A percentile compares a stretch with the other conserved stretches of the same genome.
Evolutionary conservation across 2,329 filamentous ascomycete genomes (phyloP).

Genomic region (Aureobasidium sp.): DNA sequence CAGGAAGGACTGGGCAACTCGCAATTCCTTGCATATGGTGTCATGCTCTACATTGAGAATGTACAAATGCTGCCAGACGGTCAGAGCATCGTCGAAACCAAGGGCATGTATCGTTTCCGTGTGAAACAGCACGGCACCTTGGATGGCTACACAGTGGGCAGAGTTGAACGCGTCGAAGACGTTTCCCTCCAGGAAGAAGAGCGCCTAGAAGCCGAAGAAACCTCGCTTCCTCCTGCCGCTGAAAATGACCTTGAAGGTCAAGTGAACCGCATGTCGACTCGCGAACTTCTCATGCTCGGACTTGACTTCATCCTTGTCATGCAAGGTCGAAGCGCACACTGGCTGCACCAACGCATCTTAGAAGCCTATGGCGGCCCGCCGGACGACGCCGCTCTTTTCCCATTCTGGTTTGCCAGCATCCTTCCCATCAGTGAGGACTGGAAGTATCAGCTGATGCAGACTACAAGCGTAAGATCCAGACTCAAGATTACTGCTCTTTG

Average conservation of each 20-base stretch:
- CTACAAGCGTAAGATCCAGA: constrained; percentile 68
- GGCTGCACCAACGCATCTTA: constrained; percentile 65
- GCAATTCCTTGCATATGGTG: constrained; percentile 67
- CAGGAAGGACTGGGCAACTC: constrained; percentile 46
- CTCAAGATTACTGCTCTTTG: constrained; percentile 76
- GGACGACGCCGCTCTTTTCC: constrained; percentile 65
- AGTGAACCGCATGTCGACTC: constrained; percentile 58
- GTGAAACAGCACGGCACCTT: constrained; percentile 55
- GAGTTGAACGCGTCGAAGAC: constrained; percentile 69
- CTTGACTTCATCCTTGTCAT: constrained; percentile 62
- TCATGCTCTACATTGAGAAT: constrained; percentile 66
- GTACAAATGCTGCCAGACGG: constrained; percentile 69
- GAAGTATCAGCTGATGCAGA: constrained; percentile 67
- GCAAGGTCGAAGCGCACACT: constrained; percentile 59
- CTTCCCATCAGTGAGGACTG: constrained; percentile 68
- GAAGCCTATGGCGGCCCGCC: constrained; percentile 71
- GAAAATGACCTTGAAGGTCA: constrained; percentile 25
- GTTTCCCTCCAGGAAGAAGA: constrained; percentile 77
- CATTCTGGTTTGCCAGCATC: constrained; percentile 85
- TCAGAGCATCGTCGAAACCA: constrained; percentile 70
- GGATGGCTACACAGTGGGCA: constrained; percentile 73
- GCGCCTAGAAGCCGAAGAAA: constrained; percentile 62
- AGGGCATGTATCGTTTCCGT: constrained; percentile 68
- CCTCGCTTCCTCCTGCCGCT: constrained; percentile 24
- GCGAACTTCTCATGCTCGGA: constrained; percentile 57